These are phyloP conservation scores for Sechiopsis laciniata DNA, from an alignment of 306 rosid genomes.

Conservation along the genomic window DNA sequence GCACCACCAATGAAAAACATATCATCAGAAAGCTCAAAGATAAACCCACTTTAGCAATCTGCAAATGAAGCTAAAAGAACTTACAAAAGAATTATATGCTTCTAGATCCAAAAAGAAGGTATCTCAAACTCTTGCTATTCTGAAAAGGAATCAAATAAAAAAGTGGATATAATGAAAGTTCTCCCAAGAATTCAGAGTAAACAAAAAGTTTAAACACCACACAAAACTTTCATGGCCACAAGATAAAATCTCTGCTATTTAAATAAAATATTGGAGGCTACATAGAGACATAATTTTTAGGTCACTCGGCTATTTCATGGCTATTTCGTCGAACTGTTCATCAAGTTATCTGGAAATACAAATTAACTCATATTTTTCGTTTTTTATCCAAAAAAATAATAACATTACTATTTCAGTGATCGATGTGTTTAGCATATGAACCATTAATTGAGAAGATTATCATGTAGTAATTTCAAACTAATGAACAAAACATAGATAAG, in stretches of 20 bases:
- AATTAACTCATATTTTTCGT: not conserved
- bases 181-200: constrained; percentile 6
- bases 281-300: not conserved
- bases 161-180: constrained; percentile 8
- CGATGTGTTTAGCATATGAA: constrained; percentile 2
- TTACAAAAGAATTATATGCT: not conserved
- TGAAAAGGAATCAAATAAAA: not conserved
- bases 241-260: constrained; percentile 2
- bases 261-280: not conserved
- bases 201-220: not conserved
- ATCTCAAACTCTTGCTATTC: constrained; percentile 10
- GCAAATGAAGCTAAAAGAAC: not conserved
- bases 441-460: constrained; percentile 3
- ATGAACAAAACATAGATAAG: not conserved
- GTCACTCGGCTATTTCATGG: not conserved
- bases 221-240: constrained; percentile 6
- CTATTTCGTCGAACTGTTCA: constrained; percentile 15
- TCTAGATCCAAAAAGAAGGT: constrained; percentile 12
- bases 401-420: constrained; percentile 8
- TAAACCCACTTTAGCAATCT: not conserved
- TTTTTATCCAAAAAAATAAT: not conserved
- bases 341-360: constrained; percentile 7
- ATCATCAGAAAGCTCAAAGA: not conserved
- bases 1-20: not conserved
- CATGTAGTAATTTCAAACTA: not conserved